These are phyloP conservation scores for Pichia manshurica DNA, from an alignment of 805 yeast genomes.

Conservation along the genomic window DNA sequence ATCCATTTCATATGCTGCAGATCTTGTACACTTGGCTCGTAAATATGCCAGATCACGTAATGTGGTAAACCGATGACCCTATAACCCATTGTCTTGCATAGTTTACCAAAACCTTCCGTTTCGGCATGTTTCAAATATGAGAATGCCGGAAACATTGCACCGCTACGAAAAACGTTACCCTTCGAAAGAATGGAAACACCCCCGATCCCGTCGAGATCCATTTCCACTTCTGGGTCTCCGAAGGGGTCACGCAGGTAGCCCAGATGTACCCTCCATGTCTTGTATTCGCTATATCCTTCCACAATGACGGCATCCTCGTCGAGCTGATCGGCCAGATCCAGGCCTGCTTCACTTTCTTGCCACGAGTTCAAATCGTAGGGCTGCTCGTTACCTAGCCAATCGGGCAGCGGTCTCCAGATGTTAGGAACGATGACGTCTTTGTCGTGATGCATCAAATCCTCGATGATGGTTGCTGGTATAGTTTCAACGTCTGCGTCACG, in stretches of 20 bases:
- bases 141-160: slow-evolving; percentile 95
- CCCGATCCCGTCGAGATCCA: slow-evolving; percentile 94
- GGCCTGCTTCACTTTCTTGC: slow-evolving; percentile 80
- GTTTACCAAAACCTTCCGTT: slow-evolving; percentile 93
- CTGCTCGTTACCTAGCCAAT: slow-evolving; percentile 78
- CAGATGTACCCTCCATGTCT: slow-evolving; percentile 96
- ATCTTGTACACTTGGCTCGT: slow-evolving; percentile 93
- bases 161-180: slow-evolving; percentile 79
- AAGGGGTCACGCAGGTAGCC: slow-evolving; percentile 93
- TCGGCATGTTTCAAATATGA: slow-evolving; percentile 96
- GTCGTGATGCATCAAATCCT: slow-evolving; percentile 88
- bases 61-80: slow-evolving; percentile 88
- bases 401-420: slow-evolving; percentile 87
- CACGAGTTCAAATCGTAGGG: slow-evolving; percentile 82
- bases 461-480: slow-evolving; percentile 74
- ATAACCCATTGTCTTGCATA: slow-evolving; percentile 82
- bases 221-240: slow-evolving; percentile 89
- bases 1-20: slow-evolving; percentile 78
- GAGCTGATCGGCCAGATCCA: slow-evolving; percentile 65
- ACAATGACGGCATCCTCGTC: slow-evolving; percentile 96
- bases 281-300: slow-evolving; percentile 95
- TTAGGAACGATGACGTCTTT: slow-evolving; percentile 93
- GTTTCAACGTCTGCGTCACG: slow-evolving; percentile 97
- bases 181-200: slow-evolving; percentile 91
- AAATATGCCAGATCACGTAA: slow-evolving; percentile 93